phyloP scores from a whole-genome alignment of 805 yeast genomes.

The Metschnikowia kunwiensis region DNA sequence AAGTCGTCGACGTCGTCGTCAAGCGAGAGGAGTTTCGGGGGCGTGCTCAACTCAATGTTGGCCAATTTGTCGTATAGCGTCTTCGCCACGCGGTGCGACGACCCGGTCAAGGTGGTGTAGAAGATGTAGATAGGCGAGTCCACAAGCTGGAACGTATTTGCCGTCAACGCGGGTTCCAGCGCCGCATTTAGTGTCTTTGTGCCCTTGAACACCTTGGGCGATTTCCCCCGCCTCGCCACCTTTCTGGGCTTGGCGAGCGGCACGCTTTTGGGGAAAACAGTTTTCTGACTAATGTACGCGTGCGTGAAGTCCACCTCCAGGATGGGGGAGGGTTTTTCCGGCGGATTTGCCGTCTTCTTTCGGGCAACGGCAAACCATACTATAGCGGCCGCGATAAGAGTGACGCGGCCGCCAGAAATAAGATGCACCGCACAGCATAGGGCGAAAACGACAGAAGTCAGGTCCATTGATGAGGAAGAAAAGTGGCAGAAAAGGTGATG shows the following conservation, averaged over 20 bases:
- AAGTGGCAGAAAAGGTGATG: constrained; percentile 19
- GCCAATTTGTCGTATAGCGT: constrained; percentile 41
- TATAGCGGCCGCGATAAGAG: constrained; percentile 28
- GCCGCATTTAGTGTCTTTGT: constrained; percentile 25
- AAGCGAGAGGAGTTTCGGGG: constrained; percentile 59
- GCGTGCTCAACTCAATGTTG: constrained; percentile 24
- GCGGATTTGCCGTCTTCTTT: background rate
- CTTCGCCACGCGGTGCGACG: constrained; percentile 69
- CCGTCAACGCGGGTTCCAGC: constrained; percentile 38
- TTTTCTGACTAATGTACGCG: constrained; percentile 23
- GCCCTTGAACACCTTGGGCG: constrained; percentile 43
- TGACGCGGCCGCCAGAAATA: constrained; percentile 43
- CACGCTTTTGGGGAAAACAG: constrained; percentile 15
- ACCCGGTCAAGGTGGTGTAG: constrained; percentile 83
- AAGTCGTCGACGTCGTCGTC: constrained; percentile 82
- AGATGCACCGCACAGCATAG: constrained; percentile 30
- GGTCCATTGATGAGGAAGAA: constrained; percentile 17
- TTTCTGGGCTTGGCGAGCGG: constrained; percentile 7
- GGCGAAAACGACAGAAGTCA: constrained; percentile 16
- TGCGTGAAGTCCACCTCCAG: constrained; percentile 44
- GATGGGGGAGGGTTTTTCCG: constrained; percentile 30
- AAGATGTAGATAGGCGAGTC: constrained; percentile 64
- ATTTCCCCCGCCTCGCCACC: constrained; percentile 24
- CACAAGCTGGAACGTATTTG: constrained; percentile 37
- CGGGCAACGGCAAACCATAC: constrained; percentile 10